Conservation (phyloP, 1,139 yeast species). For the Blastobotrys illinoisensis region DNA sequence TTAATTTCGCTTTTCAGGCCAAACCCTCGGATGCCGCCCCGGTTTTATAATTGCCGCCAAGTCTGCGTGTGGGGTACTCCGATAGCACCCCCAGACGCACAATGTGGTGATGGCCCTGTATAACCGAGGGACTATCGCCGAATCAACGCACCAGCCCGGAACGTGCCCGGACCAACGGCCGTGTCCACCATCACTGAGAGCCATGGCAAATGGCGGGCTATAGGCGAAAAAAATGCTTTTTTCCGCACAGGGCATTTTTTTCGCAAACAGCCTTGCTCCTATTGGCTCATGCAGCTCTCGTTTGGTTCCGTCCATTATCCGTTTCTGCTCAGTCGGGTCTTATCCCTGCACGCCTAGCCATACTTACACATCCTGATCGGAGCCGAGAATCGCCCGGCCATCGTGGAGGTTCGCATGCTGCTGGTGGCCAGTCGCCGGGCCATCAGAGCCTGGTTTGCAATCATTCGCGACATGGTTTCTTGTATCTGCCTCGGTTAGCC, state of each 20-base stretch:
- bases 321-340: background rate
- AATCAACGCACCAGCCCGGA: background rate
- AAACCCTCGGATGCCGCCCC: background rate
- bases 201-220: too few relatives aligned
- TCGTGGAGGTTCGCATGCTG: background rate
- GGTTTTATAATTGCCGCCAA: background rate
- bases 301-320: background rate
- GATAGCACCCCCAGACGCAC: background rate
- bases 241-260: background rate
- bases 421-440: background rate
- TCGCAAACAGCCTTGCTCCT: background rate
- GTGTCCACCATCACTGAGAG: background rate
- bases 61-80: background rate
- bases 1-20: background rate
- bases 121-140: background rate
- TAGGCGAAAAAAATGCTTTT: background rate
- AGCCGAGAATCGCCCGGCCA: background rate
- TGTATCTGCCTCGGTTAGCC: background rate
- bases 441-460: background rate
- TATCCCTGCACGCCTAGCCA: background rate
- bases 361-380: background rate
- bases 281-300: background rate
- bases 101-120: conserved; percentile 1
- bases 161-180: background rate
- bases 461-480: background rate